Conservation (phyloP, 2,329 filamentous ascomycete genomes). For the Mollisiaceae sp. region DNA sequence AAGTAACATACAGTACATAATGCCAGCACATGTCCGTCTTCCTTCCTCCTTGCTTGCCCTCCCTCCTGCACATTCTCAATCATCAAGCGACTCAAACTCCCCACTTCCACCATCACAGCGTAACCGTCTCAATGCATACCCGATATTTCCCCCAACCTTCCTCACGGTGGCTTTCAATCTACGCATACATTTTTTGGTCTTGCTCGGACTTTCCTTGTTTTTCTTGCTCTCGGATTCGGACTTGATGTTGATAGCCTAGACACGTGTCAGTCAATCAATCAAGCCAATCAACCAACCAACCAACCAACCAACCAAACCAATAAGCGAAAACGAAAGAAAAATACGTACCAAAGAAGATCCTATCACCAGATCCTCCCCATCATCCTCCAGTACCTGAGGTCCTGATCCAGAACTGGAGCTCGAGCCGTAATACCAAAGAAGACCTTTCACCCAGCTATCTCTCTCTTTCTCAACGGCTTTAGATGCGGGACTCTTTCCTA, state of each 20-base stretch:
- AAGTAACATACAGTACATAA: background rate
- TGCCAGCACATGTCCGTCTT: background rate
- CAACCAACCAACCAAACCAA: too few relatives aligned
- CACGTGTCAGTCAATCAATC: too few relatives aligned
- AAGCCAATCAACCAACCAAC: background rate
- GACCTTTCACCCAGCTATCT: constrained; percentile 16
- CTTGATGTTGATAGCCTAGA: too few relatives aligned
- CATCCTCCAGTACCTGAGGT: background rate
- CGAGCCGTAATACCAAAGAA: constrained; percentile 25
- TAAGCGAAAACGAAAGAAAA: background rate
- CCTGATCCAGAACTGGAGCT: background rate
- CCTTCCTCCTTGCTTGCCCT: background rate
- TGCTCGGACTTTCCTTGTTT: background rate
- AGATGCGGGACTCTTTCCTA: background rate
- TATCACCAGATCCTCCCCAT: background rate
- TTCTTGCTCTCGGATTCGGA: background rate
- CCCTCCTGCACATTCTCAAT: constrained; percentile 5
- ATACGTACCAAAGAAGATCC: background rate
- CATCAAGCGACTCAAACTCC: constrained; percentile 21
- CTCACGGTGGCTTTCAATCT: background rate
- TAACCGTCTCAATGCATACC: background rate
- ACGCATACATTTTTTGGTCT: background rate
- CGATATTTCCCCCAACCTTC: background rate
- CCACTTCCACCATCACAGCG: constrained; percentile 10
- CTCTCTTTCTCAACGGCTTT: constrained; percentile 8